phyloP scores from a whole-genome alignment of 768 basidiomycete species.

The Solioccasus polychromus region DNA sequence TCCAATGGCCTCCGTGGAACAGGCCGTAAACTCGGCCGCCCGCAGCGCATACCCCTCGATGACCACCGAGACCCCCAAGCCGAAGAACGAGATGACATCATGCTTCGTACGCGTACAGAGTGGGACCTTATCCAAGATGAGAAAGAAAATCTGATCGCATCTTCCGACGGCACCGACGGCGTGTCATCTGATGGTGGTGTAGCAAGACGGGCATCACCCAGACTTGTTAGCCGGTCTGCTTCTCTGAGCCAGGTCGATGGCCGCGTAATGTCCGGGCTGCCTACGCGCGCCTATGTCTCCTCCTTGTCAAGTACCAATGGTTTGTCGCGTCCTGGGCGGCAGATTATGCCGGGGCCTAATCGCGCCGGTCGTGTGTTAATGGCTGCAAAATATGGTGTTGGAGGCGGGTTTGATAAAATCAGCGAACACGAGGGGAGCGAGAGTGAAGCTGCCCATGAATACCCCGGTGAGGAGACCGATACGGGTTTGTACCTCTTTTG shows the following conservation, averaged over 20 bases:
- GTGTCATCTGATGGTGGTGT: conserved; percentile 24
- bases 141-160: conserved; percentile 38
- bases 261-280: conserved; percentile 31
- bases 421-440: conserved; percentile 44
- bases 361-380: conserved; percentile 53
- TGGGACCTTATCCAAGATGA: conserved; percentile 36
- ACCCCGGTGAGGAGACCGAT: conserved; percentile 39
- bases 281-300: conserved; percentile 32
- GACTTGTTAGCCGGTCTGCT: conserved; percentile 29
- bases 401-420: conserved; percentile 45
- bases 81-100: conserved; percentile 35
- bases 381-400: conserved; percentile 31
- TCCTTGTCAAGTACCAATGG: conserved; percentile 30
- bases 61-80: conserved; percentile 31
- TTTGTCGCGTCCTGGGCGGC: conserved; percentile 41
- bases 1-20: conserved; percentile 35
- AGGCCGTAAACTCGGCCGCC: conserved; percentile 32
- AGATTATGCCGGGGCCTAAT: conserved; percentile 42
- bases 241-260: conserved; percentile 34
- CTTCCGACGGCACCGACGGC: conserved; percentile 25
- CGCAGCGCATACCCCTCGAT: conserved; percentile 38
- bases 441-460: conserved; percentile 34
- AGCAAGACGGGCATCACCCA: conserved; percentile 24
- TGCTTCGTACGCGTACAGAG: conserved; percentile 27
- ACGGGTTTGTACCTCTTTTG: conserved; percentile 28